Base-by-base conservation (phyloP, 345 rosid species). In the Gossypium longicalyx region DNA sequence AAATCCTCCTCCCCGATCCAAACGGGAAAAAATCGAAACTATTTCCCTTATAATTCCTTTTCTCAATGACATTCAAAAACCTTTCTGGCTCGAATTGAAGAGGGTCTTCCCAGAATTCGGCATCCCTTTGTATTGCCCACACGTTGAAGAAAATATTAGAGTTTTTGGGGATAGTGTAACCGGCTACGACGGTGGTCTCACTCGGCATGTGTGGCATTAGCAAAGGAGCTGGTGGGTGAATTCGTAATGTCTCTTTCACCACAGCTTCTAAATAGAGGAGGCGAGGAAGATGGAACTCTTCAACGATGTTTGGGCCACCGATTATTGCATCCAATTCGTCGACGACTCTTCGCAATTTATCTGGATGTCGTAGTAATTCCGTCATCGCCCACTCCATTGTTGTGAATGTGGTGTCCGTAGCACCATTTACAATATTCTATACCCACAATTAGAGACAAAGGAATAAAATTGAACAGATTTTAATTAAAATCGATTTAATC, bases 1-100 rank as follows among this genome's bases (percentile, higher is more conserved):
- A 79, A 2, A 76, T 76, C 41, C 82, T 82, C 53, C 82, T 73
- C 13, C 80, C 71, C 0, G 80, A 76, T 23, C 79, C 79, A 61
- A 77, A 77, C 1, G 77, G 83, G 27, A 81, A 67, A 63, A 8
- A 70, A 6, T 47, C 29, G 20, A 77, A 74, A 66, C 66, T 51
- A 6, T 73, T 47, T 15, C 77, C 70, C 7, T 1, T 8, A 20
- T 71, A 71, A 7, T 66, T 76, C n/a, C 67, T 60, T 38, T 51
- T 76, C 27, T 27, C 62, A 2, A 2, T 1, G 23, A 62, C 69
- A 53, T 38, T 16, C 38, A 65, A 41, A 57, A 79, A 75, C 45
- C 76, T 64, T 20, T 75, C 76, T 0, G 77, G 78, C 70, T 69
- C 72, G 44, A 80, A 80, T 17, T 62, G 63, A 20, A 47, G 9